Evolutionary conservation across 1,139 yeast species (phyloP).

Genomic region (Pneumocystis canis): DNA sequence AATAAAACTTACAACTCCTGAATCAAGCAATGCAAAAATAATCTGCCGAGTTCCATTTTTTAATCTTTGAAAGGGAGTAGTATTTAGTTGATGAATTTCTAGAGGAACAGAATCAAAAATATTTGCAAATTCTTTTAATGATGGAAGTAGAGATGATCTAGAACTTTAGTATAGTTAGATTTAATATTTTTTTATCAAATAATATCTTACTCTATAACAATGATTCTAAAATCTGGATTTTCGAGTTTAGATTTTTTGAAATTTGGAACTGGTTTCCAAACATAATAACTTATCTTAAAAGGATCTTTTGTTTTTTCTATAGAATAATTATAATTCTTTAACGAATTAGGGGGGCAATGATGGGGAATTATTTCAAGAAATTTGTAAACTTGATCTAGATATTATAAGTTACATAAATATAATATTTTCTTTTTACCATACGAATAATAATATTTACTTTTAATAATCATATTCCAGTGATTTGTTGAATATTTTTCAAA

Average conservation of each 20-base stretch:
- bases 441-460: slow-evolving; percentile 12
- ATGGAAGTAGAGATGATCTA: slow-evolving; percentile 33
- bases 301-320: slow-evolving; percentile 11
- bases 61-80: slow-evolving; percentile 25
- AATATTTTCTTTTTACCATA: slow-evolving; percentile 8
- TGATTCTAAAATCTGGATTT: slow-evolving; percentile 59
- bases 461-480: slow-evolving; percentile 12
- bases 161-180: slow-evolving; percentile 8
- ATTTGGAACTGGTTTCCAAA: slow-evolving; percentile 69
- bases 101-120: slow-evolving; percentile 24
- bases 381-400: slow-evolving; percentile 7
- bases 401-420: background rate
- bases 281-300: slow-evolving; percentile 37
- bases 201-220: slow-evolving; percentile 29
- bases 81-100: slow-evolving; percentile 15
- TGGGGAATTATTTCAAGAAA: slow-evolving; percentile 13
- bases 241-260: slow-evolving; percentile 62
- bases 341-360: slow-evolving; percentile 2
- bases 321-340: background rate
- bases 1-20: slow-evolving; percentile 57
- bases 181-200: background rate
- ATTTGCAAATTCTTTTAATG: slow-evolving; percentile 25
- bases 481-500: slow-evolving; percentile 5
- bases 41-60: slow-evolving; percentile 39
- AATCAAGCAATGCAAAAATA: slow-evolving; percentile 52